These are phyloP conservation scores for Pseudogymnoascus sp. DNA, from an alignment of 2,329 filamentous ascomycete genomes.

Conservation along the genomic window DNA sequence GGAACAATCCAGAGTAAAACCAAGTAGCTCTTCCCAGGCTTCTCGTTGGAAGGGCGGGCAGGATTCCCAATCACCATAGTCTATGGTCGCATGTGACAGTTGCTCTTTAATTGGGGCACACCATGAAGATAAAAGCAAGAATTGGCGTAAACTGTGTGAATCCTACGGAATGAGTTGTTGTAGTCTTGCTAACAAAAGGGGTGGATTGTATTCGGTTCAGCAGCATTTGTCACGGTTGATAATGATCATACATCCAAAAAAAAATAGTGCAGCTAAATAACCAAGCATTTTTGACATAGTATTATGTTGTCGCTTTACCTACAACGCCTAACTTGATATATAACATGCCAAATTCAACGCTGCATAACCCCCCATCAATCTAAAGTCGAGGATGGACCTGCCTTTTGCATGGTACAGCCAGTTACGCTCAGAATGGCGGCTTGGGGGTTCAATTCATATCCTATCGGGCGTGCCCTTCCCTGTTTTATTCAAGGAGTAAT, in stretches of 20 bases:
- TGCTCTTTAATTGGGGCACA: not conserved
- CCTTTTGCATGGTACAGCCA: not conserved
- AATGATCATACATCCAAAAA: not conserved
- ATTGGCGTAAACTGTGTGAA: not conserved
- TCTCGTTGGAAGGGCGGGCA: not conserved
- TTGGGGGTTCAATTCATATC: not conserved
- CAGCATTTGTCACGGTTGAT: not conserved
- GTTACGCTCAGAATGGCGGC: not conserved
- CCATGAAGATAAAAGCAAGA: not conserved
- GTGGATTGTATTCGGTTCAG: not conserved
- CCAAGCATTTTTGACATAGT: not conserved
- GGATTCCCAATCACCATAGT: not conserved
- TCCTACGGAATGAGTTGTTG: not conserved
- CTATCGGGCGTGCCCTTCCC: not conserved
- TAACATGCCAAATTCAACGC: not conserved
- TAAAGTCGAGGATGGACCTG: not conserved
- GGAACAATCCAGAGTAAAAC: not conserved
- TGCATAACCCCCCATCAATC: not conserved
- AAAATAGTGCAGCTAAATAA: not conserved
- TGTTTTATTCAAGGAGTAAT: not conserved
- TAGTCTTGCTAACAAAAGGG: not conserved
- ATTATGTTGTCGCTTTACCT: not conserved
- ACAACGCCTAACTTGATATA: not conserved
- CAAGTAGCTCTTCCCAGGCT: not conserved
- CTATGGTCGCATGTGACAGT: not conserved